phyloP scores from a whole-genome alignment of 208 protist species.

The Crithidia acanthocephali region DNA sequence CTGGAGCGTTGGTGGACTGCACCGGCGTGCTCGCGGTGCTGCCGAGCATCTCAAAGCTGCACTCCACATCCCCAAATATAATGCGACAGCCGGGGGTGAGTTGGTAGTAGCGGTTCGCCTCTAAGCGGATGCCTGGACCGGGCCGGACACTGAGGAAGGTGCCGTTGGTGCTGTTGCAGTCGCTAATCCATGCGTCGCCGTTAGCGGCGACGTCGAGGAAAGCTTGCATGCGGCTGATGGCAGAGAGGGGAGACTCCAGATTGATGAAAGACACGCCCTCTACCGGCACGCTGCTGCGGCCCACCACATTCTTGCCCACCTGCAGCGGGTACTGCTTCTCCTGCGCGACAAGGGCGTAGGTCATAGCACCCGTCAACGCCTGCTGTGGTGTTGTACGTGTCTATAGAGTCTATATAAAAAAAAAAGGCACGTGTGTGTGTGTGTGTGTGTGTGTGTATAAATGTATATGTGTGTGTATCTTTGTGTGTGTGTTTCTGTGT shows the following conservation, averaged over 20 bases:
- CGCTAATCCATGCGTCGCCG: slow-evolving; percentile 83
- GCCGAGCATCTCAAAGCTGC: slow-evolving; percentile 31
- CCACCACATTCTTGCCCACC: slow-evolving; percentile 78
- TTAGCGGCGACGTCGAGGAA: slow-evolving; percentile 78
- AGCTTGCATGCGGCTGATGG: slow-evolving; percentile 85
- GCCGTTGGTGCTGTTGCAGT: slow-evolving; percentile 90
- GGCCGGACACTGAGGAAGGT: slow-evolving; percentile 63
- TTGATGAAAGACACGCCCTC: slow-evolving; percentile 72
- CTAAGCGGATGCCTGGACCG: slow-evolving; percentile 59
- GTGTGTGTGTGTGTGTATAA: too few species aligned
- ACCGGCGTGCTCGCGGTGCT: not conserved
- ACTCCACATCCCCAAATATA: slow-evolving; percentile 81
- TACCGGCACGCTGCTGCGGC: slow-evolving; percentile 49
- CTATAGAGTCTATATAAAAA: not conserved
- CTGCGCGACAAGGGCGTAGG: slow-evolving; percentile 27
- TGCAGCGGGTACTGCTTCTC: slow-evolving; percentile 39
- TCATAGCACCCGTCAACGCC: slow-evolving; percentile 37
- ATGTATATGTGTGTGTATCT: too few species aligned
- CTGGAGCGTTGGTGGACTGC: not conserved
- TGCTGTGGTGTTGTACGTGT: slow-evolving; percentile 3
- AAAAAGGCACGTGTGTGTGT: not conserved
- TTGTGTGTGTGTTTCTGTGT: too few species aligned
- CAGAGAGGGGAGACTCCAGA: slow-evolving; percentile 58
- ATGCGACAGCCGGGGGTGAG: slow-evolving; percentile 64
- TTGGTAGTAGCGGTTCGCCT: slow-evolving; percentile 82